phyloP scores from a whole-genome alignment of 2,329 filamentous ascomycete species.

The Podosphaera xanthii region DNA sequence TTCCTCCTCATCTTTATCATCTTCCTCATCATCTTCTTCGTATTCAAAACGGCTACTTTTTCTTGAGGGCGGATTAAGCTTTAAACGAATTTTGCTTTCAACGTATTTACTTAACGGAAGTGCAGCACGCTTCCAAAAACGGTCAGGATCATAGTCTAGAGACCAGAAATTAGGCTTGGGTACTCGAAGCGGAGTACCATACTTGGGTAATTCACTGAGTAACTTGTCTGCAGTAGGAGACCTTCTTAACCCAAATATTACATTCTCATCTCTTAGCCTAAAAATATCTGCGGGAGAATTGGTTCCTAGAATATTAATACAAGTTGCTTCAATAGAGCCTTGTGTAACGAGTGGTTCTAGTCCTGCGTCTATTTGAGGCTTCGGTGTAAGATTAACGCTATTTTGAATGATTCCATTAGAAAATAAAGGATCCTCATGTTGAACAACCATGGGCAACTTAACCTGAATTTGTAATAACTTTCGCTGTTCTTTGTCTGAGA shows the following conservation, averaged over 20 bases:
- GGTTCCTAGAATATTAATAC: slow-evolving; percentile 18
- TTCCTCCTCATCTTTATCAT: slow-evolving; percentile 22
- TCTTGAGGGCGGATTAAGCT: slow-evolving; percentile 36
- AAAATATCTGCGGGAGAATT: slow-evolving; percentile 60
- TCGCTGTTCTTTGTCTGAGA: slow-evolving; percentile 37
- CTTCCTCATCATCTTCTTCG: slow-evolving; percentile 44
- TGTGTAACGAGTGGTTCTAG: slow-evolving; percentile 28
- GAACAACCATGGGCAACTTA: slow-evolving; percentile 21
- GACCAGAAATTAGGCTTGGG: slow-evolving; percentile 32
- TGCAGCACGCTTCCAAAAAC: slow-evolving; percentile 52
- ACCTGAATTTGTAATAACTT: slow-evolving; percentile 44
- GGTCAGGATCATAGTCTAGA: slow-evolving; percentile 42
- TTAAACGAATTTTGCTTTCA: slow-evolving; percentile 54
- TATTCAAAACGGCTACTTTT: slow-evolving; percentile 75
- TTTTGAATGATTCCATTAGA: slow-evolving; percentile 11
- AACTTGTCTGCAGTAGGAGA: slow-evolving; percentile 57
- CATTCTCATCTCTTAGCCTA: slow-evolving; percentile 56
- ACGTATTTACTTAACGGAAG: slow-evolving; percentile 73
- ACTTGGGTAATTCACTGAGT: slow-evolving; percentile 61
- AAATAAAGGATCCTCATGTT: slow-evolving; percentile 16
- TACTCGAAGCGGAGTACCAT: slow-evolving; percentile 38
- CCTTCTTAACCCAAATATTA: slow-evolving; percentile 54
- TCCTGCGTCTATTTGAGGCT: slow-evolving; percentile 40
- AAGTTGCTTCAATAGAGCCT: slow-evolving; percentile 18
- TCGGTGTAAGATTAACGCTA: slow-evolving; percentile 33